Percentiles rank a stretch among this genome's conserved stretches.
Conservation (phyloP, 1,284 basidiomycete species). For the Marasmius tenuissimus region DNA sequence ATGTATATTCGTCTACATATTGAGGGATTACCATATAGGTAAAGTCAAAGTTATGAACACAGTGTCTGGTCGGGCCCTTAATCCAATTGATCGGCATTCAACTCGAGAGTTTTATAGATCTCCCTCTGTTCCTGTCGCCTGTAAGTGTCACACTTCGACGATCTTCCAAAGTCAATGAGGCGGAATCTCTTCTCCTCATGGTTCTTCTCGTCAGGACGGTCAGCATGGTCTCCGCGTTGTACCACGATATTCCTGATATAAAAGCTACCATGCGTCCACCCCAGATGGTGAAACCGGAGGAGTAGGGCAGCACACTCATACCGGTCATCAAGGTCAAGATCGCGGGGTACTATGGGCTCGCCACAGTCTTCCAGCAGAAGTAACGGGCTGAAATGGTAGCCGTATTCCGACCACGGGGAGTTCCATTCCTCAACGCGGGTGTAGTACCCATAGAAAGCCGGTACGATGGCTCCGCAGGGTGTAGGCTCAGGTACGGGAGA, state of each 20-base stretch:
- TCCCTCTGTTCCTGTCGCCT: not conserved
- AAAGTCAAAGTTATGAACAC: too few species aligned
- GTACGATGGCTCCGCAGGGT: not conserved
- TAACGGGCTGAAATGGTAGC: not conserved
- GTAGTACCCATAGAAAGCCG: not conserved
- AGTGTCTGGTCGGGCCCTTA: too few species aligned
- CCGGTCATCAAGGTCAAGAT: not conserved
- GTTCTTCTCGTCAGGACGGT: conserved; percentile 27
- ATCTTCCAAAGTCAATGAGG: conserved; percentile 52
- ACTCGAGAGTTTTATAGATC: not conserved
- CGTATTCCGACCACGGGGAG: not conserved
- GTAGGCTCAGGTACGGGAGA: not conserved
- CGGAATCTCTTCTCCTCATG: conserved; percentile 39
- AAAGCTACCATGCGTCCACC: conserved; percentile 8
- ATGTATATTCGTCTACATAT: too few species aligned
- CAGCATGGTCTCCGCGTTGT: conserved; percentile 43
- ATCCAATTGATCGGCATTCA: too few species aligned
- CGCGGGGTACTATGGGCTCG: not conserved
- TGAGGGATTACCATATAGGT: too few species aligned
- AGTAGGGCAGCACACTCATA: conserved; percentile 10
- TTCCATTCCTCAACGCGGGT: not conserved
- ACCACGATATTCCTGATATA: conserved; percentile 45
- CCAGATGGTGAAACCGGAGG: conserved; percentile 6
- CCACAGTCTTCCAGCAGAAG: not conserved
- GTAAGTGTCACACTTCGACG: not conserved